These are phyloP conservation scores for slime mould (Dictyostelium discoideum) DNA, from an alignment of 78 protist genomes.

Conservation along the genomic window DNA sequence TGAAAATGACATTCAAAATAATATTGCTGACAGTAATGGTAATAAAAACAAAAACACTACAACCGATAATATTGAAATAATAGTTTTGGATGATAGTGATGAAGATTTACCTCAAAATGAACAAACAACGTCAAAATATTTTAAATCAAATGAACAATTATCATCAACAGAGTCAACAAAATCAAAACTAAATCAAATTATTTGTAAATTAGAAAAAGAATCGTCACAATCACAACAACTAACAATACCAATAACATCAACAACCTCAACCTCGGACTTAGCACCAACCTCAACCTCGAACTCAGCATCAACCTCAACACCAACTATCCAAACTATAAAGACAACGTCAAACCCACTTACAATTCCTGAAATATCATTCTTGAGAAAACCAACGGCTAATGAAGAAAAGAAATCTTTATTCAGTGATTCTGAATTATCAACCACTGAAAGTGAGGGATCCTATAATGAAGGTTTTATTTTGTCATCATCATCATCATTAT, in stretches of 20 bases:
- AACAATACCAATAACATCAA: background rate
- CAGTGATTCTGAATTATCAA: background rate
- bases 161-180: background rate
- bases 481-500: background rate
- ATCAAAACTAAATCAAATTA: background rate
- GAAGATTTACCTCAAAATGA: background rate
- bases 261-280: background rate
- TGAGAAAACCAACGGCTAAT: background rate
- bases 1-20: background rate
- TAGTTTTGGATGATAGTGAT: background rate
- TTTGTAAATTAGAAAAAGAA: slow-evolving; percentile 3
- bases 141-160: background rate
- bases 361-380: background rate
- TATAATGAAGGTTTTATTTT: background rate
- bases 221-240: background rate
- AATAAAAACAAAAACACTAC: too few relatives aligned
- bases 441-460: background rate
- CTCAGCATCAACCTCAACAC: background rate
- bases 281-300: background rate
- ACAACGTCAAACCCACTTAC: background rate
- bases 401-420: background rate
- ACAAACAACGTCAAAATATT: background rate
- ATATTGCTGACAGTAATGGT: background rate
- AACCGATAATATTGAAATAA: background rate
- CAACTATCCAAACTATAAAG: background rate